Conservation (phyloP, 2,329 filamentous ascomycete genomes). For the Cryphonectria naterciae region DNA sequence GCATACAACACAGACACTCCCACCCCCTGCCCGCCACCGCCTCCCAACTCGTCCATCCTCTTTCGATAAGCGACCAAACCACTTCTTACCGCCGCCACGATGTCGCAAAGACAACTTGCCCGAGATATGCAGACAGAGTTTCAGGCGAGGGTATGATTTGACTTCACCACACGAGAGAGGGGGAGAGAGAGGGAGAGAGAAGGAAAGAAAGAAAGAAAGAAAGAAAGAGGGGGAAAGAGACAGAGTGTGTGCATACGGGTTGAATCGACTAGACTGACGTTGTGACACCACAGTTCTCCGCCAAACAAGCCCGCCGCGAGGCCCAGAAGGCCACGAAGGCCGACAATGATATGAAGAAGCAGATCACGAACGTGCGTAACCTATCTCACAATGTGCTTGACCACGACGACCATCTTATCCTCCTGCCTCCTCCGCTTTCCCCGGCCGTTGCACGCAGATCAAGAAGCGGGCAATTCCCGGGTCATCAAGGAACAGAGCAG, state of each 20-base stretch:
- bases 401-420: not conserved
- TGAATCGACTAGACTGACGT: constrained; percentile 13
- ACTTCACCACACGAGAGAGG: not conserved
- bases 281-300: constrained; percentile 52
- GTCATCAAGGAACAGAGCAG: not conserved
- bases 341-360: constrained; percentile 63
- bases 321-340: constrained; percentile 64
- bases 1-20: not conserved
- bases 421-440: too few species aligned
- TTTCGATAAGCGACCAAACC: not conserved
- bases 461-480: not conserved
- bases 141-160: constrained; percentile 55
- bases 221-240: too few species aligned
- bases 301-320: constrained; percentile 64
- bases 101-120: constrained; percentile 63
- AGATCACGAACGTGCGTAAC: constrained; percentile 58
- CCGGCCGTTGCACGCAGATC: too few species aligned
- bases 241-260: not conserved
- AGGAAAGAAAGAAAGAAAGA: too few species aligned
- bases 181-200: not conserved
- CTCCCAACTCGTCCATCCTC: not conserved
- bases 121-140: constrained; percentile 68
- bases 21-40: not conserved
- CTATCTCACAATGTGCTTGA: not conserved
- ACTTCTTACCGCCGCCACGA: constrained; percentile 38